Evolutionary conservation across 2,329 filamentous ascomycete species (phyloP), one percentile per base, ranked within the genome.

Genomic region (Cladophialophora bantiana): DNA sequence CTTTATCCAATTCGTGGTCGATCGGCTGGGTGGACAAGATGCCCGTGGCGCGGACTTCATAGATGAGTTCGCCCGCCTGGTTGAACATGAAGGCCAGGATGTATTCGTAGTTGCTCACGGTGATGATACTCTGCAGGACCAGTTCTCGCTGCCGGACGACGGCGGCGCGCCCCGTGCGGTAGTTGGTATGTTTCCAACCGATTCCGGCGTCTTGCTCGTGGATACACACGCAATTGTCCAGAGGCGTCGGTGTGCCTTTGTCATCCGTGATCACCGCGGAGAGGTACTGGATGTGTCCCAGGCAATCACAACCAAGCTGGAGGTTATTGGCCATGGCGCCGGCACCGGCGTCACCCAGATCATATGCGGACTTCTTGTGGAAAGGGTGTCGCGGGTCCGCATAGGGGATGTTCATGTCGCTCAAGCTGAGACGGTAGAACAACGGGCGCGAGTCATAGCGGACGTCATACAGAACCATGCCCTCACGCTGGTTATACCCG

Each of bases 51-150:
- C 88, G 85, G 52, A 90, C 86, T 75, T 91, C 89, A 73, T 90
- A 89, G 70, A 83, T 83, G 55, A 91, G 74, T 72, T 89, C 88
- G 63, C 87, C 89, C 2, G 88, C 88, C 75, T 91, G 89, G 75
- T 90, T 89, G 79, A 91, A 90, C 60, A 88, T 85, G 77, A 89
- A 91, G 2, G 88, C 88, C 42, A 91, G 83, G 71, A 91, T 90
- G 74, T 91, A 91, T 74, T 91, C 89, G 77, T 91, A 91, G 78
- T 91, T 91, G 10, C 87, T 83, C 4, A 91, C 87, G 0, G 88
- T 91, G 77, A 90, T 89, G 75, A 91, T 91, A 72, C 85, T 86
- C 74, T 91, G 89, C 5, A 91, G 75, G 0, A 91, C 88, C 3
- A 91, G 78, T 74, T 91, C 88, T 32, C 89, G 83, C 69, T 85